Conservation (phyloP, 1,284 basidiomycete genomes). For the Cerioporus squamosus region DNA sequence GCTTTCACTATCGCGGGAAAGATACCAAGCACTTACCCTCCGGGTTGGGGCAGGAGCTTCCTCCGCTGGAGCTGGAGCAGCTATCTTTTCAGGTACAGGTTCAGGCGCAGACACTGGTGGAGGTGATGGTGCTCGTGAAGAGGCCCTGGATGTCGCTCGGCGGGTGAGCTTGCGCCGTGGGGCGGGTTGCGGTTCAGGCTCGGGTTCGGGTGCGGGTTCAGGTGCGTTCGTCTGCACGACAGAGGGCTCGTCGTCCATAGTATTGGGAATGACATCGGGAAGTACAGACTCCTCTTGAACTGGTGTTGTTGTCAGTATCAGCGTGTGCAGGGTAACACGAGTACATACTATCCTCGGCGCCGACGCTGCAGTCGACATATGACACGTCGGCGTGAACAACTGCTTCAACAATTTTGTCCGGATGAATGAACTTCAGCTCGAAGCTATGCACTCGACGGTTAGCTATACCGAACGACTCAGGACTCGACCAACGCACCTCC, state of each 20-base stretch:
- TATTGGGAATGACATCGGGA: slow-evolving; percentile 38
- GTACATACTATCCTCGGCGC: slow-evolving; percentile 16
- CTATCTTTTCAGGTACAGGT: background rate
- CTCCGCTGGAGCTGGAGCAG: background rate
- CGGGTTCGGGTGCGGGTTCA: slow-evolving; percentile 1
- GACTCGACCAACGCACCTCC: slow-evolving; percentile 43
- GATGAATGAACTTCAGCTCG: slow-evolving; percentile 31
- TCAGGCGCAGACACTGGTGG: slow-evolving; percentile 5
- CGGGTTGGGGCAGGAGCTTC: background rate
- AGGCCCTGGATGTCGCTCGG: slow-evolving; percentile 20
- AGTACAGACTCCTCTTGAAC: slow-evolving; percentile 20
- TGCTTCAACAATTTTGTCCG: slow-evolving; percentile 35
- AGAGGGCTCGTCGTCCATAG: slow-evolving; percentile 36
- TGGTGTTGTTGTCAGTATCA: background rate
- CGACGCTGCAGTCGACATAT: slow-evolving; percentile 29
- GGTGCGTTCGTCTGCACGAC: slow-evolving; percentile 19
- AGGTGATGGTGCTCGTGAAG: slow-evolving; percentile 27
- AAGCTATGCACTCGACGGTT: slow-evolving; percentile 25
- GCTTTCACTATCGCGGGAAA: background rate
- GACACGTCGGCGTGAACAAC: slow-evolving; percentile 36
- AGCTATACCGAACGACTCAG: background rate
- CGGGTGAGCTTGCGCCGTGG: slow-evolving; percentile 17
- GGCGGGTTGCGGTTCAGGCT: background rate
- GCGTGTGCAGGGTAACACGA: background rate
- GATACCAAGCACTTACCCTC: background rate